phyloP scores from a whole-genome alignment of 495 filamentous ascomycete species.

The Parachaetomium inaequale region DNA sequence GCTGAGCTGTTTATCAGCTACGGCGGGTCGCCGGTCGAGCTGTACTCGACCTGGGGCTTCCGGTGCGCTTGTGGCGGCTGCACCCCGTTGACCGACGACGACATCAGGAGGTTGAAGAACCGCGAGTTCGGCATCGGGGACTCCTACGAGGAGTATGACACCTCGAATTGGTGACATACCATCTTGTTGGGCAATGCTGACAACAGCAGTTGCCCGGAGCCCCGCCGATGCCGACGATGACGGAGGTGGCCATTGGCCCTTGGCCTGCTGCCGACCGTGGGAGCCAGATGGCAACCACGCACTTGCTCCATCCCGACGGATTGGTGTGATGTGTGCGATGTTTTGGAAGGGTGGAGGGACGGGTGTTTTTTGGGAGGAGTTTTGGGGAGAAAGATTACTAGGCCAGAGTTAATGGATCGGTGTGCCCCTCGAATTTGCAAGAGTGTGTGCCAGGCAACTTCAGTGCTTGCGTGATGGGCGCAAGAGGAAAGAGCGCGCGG shows the following conservation, averaged over 20 bases:
- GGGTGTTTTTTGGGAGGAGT: no score
- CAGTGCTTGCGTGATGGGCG: no score
- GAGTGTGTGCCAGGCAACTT: no score
- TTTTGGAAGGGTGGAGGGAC: no score
- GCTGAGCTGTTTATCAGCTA: constrained; percentile 36
- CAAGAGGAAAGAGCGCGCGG: no score
- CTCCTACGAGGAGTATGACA: not conserved
- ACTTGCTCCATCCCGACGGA: no score
- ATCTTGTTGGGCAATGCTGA: not conserved
- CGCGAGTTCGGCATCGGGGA: not conserved
- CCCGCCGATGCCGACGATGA: not conserved
- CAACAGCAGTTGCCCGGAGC: not conserved
- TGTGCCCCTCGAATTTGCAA: no score
- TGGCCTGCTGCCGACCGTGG: no score
- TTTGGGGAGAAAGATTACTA: no score
- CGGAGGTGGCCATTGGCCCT: not conserved
- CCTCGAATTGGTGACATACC: not conserved
- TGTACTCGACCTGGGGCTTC: constrained; percentile 36
- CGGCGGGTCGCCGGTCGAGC: constrained; percentile 21
- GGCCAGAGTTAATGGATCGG: no score
- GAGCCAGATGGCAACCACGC: not conserved
- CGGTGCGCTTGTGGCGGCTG: constrained; percentile 35
- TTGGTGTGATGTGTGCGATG: no score
- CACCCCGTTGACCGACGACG: constrained; percentile 21
- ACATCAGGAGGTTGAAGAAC: constrained; percentile 7